These are phyloP conservation scores for Lactarius trivialis DNA, from an alignment of 768 basidiomycete genomes.

Conservation along the genomic window DNA sequence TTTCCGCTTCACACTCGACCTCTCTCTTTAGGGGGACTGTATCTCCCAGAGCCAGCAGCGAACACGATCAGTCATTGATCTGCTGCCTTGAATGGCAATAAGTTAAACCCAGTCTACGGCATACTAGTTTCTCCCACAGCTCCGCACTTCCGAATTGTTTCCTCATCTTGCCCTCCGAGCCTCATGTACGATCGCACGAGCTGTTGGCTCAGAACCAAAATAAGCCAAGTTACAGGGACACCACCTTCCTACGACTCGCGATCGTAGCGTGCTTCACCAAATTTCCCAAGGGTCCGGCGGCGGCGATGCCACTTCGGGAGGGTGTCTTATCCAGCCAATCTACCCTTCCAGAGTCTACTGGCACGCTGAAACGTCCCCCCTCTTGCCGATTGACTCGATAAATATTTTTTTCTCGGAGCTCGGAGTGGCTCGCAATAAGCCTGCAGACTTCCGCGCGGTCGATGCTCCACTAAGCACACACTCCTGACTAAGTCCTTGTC, in stretches of 20 bases:
- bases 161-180: conserved; percentile 2
- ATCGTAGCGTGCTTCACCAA: not conserved
- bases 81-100: not conserved
- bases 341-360: not conserved
- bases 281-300: not conserved
- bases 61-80: not conserved
- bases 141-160: conserved; percentile 3
- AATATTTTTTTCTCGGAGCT: not conserved
- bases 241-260: not conserved
- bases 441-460: conserved; percentile 15
- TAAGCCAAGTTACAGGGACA: conserved; percentile 3
- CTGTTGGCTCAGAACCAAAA: not conserved
- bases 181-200: conserved; percentile 13
- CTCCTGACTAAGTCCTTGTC: not conserved
- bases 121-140: not conserved
- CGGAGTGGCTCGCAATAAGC: not conserved
- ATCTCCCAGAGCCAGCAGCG: conserved; percentile 1
- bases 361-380: not conserved
- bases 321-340: conserved; percentile 3
- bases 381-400: conserved; percentile 3
- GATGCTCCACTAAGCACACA: not conserved
- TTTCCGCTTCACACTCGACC: conserved; percentile 7
- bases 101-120: not conserved
- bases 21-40: conserved; percentile 4
- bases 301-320: not conserved